Evolutionary conservation across 306 rosid genomes (phyloP).

Genomic region (Vachellia collinsii): DNA sequence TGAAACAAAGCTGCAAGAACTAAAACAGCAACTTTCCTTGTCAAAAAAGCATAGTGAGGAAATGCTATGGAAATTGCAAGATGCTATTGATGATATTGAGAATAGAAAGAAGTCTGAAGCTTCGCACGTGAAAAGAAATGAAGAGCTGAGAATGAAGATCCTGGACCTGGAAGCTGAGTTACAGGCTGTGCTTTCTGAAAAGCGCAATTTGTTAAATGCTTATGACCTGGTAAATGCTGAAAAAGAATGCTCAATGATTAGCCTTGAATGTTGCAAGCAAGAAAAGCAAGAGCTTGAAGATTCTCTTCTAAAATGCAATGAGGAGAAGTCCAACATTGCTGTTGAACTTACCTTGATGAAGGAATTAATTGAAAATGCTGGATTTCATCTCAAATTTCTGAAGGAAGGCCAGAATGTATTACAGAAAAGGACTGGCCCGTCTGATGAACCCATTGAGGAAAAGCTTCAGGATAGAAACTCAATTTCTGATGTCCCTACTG

Average conservation of each 20-base stretch:
- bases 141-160: slow-evolving; percentile 80
- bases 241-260: slow-evolving; percentile 89
- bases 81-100: slow-evolving; percentile 79
- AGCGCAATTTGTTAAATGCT: slow-evolving; percentile 78
- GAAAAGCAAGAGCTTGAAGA: slow-evolving; percentile 90
- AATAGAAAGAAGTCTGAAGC: slow-evolving; percentile 79
- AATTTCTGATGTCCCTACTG: slow-evolving; percentile 28
- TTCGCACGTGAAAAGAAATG: slow-evolving; percentile 70
- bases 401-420: slow-evolving; percentile 43
- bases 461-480: slow-evolving; percentile 9
- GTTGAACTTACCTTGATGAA: slow-evolving; percentile 62
- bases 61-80: slow-evolving; percentile 93
- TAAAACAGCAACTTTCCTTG: slow-evolving; percentile 75
- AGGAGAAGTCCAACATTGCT: slow-evolving; percentile 72
- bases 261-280: slow-evolving; percentile 96
- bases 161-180: slow-evolving; percentile 86
- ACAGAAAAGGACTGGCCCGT: slow-evolving; percentile 30
- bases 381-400: slow-evolving; percentile 45
- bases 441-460: slow-evolving; percentile 32
- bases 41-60: slow-evolving; percentile 87
- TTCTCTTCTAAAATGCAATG: slow-evolving; percentile 69
- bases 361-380: slow-evolving; percentile 54
- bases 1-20: slow-evolving; percentile 93
- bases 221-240: slow-evolving; percentile 89
- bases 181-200: slow-evolving; percentile 73